phyloP scores from a whole-genome alignment of 306 rosid species.

The Malus fusca region DNA sequence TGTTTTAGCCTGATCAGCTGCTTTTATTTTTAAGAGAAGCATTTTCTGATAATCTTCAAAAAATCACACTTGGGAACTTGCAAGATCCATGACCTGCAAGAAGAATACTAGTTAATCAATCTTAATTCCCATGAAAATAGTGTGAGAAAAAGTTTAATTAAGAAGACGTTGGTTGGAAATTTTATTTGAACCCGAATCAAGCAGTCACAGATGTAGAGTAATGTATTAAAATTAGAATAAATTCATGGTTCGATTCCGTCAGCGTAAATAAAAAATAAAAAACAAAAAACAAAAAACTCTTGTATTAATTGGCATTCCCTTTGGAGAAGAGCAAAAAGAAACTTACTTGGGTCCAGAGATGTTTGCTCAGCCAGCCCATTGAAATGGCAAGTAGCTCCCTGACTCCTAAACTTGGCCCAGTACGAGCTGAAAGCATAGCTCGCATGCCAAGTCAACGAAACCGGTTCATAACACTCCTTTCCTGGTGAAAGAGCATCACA shows the following conservation, averaged over 20 bases:
- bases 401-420: slow-evolving; percentile 33
- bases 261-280: not conserved
- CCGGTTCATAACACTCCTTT: slow-evolving; percentile 32
- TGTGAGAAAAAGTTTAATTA: no score
- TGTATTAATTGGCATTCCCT: not conserved
- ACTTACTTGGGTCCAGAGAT: slow-evolving; percentile 39
- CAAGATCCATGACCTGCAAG: slow-evolving; percentile 34
- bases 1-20: not conserved
- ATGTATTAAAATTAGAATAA: no score
- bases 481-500: slow-evolving; percentile 47
- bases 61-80: slow-evolving; percentile 36
- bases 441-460: slow-evolving; percentile 31
- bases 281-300: not conserved
- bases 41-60: not conserved
- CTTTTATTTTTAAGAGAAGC: not conserved
- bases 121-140: not conserved
- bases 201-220: no score
- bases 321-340: not conserved
- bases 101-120: no score
- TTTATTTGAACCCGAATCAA: no score
- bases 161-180: no score
- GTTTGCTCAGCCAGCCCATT: slow-evolving; percentile 46
- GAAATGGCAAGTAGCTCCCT: slow-evolving; percentile 42
- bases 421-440: slow-evolving; percentile 49
- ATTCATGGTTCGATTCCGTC: no score